phyloP scores from a whole-genome alignment of 2,329 filamentous ascomycete species.

The Colletotrichum lini region DNA sequence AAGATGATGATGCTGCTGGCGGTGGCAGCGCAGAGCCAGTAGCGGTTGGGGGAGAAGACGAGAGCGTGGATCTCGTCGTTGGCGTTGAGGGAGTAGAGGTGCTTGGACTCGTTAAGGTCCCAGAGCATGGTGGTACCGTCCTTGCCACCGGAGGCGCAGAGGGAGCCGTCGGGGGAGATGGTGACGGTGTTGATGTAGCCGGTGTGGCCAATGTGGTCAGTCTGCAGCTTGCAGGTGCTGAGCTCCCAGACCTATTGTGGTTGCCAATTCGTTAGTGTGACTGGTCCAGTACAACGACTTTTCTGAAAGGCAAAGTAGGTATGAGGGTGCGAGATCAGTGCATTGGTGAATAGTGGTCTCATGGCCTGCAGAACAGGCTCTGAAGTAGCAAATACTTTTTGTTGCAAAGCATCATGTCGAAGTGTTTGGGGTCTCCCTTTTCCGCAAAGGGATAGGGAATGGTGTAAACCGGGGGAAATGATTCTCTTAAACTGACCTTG shows the following conservation, averaged over 20 bases:
- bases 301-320: background rate
- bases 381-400: constrained; percentile 99
- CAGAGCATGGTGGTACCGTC: constrained; percentile 99
- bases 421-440: constrained; percentile 27
- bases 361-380: constrained; percentile 88
- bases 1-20: constrained; percentile 99
- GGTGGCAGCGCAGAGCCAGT: constrained; percentile 99
- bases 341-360: constrained; percentile 96
- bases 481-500: constrained; percentile 80
- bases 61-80: constrained; percentile 99
- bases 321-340: constrained; percentile 74
- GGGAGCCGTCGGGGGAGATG: constrained; percentile 98
- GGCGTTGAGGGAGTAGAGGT: constrained; percentile 99
- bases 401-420: constrained; percentile 92
- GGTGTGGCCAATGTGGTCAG: constrained; percentile 99
- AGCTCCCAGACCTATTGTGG: constrained; percentile 95
- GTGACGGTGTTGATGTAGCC: constrained; percentile 99
- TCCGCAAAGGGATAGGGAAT: background rate
- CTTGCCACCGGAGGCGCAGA: constrained; percentile 99
- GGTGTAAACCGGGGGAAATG: constrained; percentile 47
- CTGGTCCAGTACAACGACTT: constrained; percentile 23
- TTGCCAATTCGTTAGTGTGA: constrained; percentile 46
- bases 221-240: constrained; percentile 99
- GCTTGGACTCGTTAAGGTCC: constrained; percentile 99
- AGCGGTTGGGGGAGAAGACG: constrained; percentile 99